Percentiles rank a stretch among this genome's conserved stretches.
phyloP scores from a whole-genome alignment of 129 eudicot genomes.

The Kitagawia praeruptora region DNA sequence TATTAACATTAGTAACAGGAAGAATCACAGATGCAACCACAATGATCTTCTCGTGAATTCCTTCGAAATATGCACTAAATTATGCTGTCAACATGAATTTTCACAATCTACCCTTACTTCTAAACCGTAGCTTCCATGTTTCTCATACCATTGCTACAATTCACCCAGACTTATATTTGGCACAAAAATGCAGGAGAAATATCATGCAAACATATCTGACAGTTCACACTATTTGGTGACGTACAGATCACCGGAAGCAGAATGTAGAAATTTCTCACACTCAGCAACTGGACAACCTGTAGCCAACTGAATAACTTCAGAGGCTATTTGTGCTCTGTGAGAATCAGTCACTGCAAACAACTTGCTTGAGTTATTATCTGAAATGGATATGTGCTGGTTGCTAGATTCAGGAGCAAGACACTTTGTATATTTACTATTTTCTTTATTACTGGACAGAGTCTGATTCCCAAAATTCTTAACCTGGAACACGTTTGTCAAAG shows the following conservation, averaged over 20 bases:
- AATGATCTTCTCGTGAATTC: too few species aligned
- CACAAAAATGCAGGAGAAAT: conserved; percentile 12
- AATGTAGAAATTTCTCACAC: too few species aligned
- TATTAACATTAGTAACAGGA: too few species aligned
- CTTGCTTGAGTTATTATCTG: conserved; percentile 6
- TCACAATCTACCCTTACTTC: conserved; percentile 18
- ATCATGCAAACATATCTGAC: too few species aligned
- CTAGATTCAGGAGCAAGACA: conserved; percentile 1
- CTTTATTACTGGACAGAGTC: background rate
- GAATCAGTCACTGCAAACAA: conserved; percentile 17
- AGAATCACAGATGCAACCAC: too few species aligned
- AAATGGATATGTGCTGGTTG: background rate
- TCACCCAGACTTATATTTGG: conserved; percentile 18
- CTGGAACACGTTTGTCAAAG: conserved; percentile 1
- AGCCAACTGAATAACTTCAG: conserved; percentile 20
- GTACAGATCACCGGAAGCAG: too few species aligned
- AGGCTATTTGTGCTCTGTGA: conserved; percentile 23
- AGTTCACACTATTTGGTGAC: too few species aligned
- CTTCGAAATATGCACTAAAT: conserved; percentile 23
- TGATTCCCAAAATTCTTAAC: background rate
- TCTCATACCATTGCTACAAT: conserved; percentile 36
- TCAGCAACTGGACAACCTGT: conserved; percentile 28
- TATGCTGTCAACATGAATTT: conserved; percentile 12
- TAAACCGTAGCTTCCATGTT: conserved; percentile 31
- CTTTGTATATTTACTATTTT: background rate